A percentile compares a stretch with the other conserved stretches of the same genome.
These are phyloP conservation scores for Paraconiothyrium brasiliense DNA, from an alignment of 2,329 filamentous ascomycete species.

Conservation along the genomic window DNA sequence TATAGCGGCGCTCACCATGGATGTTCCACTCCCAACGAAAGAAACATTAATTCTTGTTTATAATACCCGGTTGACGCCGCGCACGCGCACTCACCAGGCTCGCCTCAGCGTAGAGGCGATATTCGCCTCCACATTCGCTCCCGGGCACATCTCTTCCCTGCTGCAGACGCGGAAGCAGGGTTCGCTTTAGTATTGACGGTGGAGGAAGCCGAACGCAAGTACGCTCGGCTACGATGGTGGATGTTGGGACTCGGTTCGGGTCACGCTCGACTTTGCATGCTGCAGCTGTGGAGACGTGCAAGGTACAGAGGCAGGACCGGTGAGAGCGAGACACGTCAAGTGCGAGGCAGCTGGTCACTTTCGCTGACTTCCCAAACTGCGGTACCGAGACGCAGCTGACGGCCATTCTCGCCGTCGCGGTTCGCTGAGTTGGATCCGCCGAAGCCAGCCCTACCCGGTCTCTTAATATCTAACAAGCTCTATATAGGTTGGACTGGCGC, in stretches of 20 bases:
- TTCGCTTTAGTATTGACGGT: constrained; percentile 7
- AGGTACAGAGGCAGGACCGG: constrained; percentile 14
- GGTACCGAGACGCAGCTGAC: constrained; percentile 19
- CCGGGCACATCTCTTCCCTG: constrained; percentile 8
- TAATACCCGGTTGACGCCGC: constrained; percentile 37
- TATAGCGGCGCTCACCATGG: constrained; percentile 23
- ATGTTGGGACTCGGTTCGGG: not conserved
- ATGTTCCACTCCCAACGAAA: constrained; percentile 9
- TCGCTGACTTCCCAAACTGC: constrained; percentile 2
- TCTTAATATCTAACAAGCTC: constrained; percentile 19
- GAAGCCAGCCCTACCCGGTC: constrained; percentile 20
- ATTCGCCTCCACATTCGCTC: constrained; percentile 5
- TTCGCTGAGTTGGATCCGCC: not conserved
- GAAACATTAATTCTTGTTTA: constrained; percentile 30
- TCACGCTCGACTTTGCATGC: not conserved
- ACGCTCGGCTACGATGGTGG: not conserved
- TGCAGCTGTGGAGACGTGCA: constrained; percentile 8
- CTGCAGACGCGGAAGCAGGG: constrained; percentile 9
- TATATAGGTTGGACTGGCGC: not conserved
- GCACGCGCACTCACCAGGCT: constrained; percentile 12
- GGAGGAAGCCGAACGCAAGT: not conserved
- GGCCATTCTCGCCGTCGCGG: constrained; percentile 6
- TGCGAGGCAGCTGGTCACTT: not conserved
- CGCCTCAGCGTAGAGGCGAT: constrained; percentile 1
- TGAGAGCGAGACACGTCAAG: constrained; percentile 24